Evolutionary conservation across 1,284 basidiomycete species (phyloP), one percentile per base, ranked within the genome.

Genomic region (Sanghuangporus baumii): DNA sequence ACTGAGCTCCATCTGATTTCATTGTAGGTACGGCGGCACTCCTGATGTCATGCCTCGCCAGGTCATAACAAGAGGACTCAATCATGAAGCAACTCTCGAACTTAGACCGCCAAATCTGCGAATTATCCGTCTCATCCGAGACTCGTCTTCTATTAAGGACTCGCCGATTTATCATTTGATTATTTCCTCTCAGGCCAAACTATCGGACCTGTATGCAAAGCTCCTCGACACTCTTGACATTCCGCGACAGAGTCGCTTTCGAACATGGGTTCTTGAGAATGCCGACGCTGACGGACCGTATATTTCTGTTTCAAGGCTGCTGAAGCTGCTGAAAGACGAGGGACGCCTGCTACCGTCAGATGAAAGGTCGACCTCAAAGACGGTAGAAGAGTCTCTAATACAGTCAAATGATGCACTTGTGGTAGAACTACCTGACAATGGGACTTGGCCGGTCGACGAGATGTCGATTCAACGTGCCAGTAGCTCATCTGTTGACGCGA

Each of bases 31-130:
- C 73, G 92, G 91, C 16, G 67, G 77, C 57, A 75, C 83, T 1
- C 73, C 72, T 12, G 75, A 79, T 54, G 75, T 82, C 2, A 76
- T 94, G 54, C 80, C 85, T 37, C 84, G 92, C 59, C 78, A 79
- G 20, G 88, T 94, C 61, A 84, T 94, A 64, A 74, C 79, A 12
- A 79, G 81, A 64, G 90, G 82, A 14, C 74, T 77, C 57, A 71
- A 74, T 43, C 81, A 82, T 67, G 78, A 81, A 63, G 75, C 79
- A 20, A 75, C 78, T n/a, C 76, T 98, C 64, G 94, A 98, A 74
- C 81, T 96, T 57, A 82, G 84, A 60, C 94, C 94, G 16, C 87
- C 88, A 1, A 77, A 78, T 40, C 79, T 96, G 70, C 82, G 81
- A 64, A 81, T 88, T 34, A 82, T 89, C 70, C 73, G 77, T 37